Percentiles rank a stretch among this genome's conserved stretches.
These are phyloP conservation scores for Diaporthe ampelina DNA, from an alignment of 2,329 filamentous ascomycete species.

Conservation along the genomic window DNA sequence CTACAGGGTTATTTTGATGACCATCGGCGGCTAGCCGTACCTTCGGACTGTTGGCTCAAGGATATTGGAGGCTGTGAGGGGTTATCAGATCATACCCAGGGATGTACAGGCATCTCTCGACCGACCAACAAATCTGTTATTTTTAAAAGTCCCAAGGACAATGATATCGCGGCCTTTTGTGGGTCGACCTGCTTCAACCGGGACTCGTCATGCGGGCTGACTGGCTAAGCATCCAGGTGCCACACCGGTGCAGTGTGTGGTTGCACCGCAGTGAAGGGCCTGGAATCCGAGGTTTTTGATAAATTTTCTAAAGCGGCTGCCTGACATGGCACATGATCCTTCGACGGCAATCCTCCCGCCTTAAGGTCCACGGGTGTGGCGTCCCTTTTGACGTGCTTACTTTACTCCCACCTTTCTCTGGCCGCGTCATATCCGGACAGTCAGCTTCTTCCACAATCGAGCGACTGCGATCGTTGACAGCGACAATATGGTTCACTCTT, in stretches of 20 bases:
- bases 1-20: neutral
- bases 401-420: slow-evolving; percentile 6
- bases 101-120: neutral
- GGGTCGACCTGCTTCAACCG: no score
- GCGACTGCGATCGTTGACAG: slow-evolving; percentile 18
- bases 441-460: slow-evolving; percentile 8
- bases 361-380: slow-evolving; percentile 3
- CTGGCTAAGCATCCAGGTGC: neutral
- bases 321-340: slow-evolving; percentile 14
- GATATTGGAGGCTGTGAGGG: slow-evolving; percentile 8
- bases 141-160: slow-evolving; percentile 1
- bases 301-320: slow-evolving; percentile 3
- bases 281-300: neutral
- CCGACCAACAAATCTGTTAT: slow-evolving; percentile 7
- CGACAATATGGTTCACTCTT: slow-evolving; percentile 15
- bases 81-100: neutral
- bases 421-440: slow-evolving; percentile 8
- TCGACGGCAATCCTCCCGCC: slow-evolving; percentile 7
- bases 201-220: slow-evolving; percentile 1
- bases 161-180: neutral
- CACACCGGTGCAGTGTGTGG: slow-evolving; percentile 8
- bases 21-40: neutral
- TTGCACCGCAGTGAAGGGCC: slow-evolving; percentile 9
- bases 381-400: slow-evolving; percentile 10
- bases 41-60: slow-evolving; percentile 16